Percentiles rank a stretch among this genome's conserved stretches.
Evolutionary conservation across 1,139 yeast genomes (phyloP).

Genomic region (Taphrina confusa): DNA sequence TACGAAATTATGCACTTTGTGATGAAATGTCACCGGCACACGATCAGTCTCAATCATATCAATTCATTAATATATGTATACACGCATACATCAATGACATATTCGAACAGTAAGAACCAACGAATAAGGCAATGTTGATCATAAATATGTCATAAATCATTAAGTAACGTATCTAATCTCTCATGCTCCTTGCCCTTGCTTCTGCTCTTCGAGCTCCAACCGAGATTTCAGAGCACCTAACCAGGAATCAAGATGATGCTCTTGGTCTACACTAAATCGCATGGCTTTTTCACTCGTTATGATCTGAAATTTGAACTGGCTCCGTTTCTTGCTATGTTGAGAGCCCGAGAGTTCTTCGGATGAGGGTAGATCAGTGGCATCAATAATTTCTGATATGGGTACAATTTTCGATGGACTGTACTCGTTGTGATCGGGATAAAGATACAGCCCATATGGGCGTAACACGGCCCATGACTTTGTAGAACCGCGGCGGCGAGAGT

Average conservation of each 20-base stretch:
- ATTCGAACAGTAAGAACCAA: no score
- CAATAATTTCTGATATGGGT: constrained; percentile 9
- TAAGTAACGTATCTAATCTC: no score
- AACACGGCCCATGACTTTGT: constrained; percentile 13
- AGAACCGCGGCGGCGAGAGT: background rate
- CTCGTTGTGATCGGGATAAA: constrained; percentile 16
- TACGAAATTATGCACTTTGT: no score
- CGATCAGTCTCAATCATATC: no score
- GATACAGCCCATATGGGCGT: constrained; percentile 15
- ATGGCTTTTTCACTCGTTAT: constrained; percentile 15
- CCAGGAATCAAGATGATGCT: constrained; percentile 22
- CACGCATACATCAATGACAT: no score
- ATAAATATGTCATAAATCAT: no score
- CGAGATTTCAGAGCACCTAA: constrained; percentile 27
- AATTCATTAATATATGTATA: no score
- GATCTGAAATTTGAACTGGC: constrained; percentile 10
- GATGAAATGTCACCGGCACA: no score
- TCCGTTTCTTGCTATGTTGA: background rate
- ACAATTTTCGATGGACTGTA: constrained; percentile 16
- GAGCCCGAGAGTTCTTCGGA: background rate
- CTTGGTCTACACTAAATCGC: constrained; percentile 22
- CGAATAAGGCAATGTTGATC: no score
- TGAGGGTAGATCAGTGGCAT: constrained; percentile 16
- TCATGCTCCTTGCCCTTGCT: background rate
- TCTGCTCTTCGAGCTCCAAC: constrained; percentile 10